Conservation (phyloP, 2,329 filamentous ascomycete species). For the Botryotinia calthae region DNA sequence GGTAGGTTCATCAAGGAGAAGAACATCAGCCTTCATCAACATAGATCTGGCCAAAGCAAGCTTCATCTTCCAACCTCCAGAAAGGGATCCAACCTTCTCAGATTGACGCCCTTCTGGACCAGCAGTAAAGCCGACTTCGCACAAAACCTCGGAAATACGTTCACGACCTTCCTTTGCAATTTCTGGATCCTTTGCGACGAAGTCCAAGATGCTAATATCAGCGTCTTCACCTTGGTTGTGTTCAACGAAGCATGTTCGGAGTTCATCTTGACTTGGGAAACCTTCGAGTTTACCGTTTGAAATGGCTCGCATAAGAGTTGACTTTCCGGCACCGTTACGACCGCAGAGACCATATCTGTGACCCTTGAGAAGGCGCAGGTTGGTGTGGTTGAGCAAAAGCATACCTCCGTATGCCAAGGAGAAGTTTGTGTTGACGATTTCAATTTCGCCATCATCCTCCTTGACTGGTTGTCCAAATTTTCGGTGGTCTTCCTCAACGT, state of each 20-base stretch:
- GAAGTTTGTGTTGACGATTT: slow-evolving; percentile 98
- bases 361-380: slow-evolving; percentile 89
- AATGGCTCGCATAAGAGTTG: slow-evolving; percentile 97
- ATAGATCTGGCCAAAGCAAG: slow-evolving; percentile 92
- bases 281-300: slow-evolving; percentile 94
- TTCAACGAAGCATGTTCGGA: slow-evolving; percentile 96
- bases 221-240: slow-evolving; percentile 99
- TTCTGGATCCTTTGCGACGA: slow-evolving; percentile 83
- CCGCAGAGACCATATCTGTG: slow-evolving; percentile 97
- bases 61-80: slow-evolving; percentile 99
- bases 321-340: slow-evolving; percentile 96
- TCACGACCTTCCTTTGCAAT: slow-evolving; percentile 76
- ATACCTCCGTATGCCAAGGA: slow-evolving; percentile 97
- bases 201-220: slow-evolving; percentile 92
- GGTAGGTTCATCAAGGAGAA: slow-evolving; percentile 96
- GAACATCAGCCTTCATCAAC: slow-evolving; percentile 93
- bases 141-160: slow-evolving; percentile 78
- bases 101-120: slow-evolving; percentile 86
- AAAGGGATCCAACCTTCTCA: slow-evolving; percentile 88
- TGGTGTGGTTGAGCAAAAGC: slow-evolving; percentile 94
- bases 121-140: slow-evolving; percentile 89
- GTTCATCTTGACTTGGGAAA: slow-evolving; percentile 86
- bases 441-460: slow-evolving; percentile 86
- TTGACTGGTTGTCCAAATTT: slow-evolving; percentile 81
- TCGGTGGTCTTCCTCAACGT: slow-evolving; percentile 79